Evolutionary conservation across 2,329 filamentous ascomycete genomes (phyloP).

Genomic region (Fusarium hainanense): DNA sequence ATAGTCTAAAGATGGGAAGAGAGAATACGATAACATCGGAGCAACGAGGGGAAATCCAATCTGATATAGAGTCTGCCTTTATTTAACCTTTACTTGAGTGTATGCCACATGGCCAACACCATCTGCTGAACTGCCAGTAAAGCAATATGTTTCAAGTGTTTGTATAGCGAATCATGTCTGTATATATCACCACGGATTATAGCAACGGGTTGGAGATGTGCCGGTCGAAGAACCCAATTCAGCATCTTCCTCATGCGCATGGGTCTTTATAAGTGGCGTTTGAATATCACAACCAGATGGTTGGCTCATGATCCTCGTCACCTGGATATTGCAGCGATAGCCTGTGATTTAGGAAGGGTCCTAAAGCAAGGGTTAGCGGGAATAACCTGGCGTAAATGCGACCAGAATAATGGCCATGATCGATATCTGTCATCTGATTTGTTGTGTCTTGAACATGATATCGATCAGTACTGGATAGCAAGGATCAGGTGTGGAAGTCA

Average conservation of each 20-base stretch:
- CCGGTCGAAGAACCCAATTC: neutral
- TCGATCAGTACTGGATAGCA: neutral
- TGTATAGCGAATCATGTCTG: constrained; percentile 7
- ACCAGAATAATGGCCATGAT: neutral
- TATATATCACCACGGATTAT: constrained; percentile 4
- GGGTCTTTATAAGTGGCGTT: neutral
- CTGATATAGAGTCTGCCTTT: constrained; percentile 1
- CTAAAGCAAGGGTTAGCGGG: neutral
- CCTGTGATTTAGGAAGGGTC: neutral
- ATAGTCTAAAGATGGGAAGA: neutral
- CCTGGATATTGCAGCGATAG: neutral
- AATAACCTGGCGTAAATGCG: neutral
- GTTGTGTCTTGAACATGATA: neutral
- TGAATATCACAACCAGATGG: constrained; percentile 8
- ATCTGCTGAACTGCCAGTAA: neutral
- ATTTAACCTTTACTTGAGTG: neutral
- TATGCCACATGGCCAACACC: neutral
- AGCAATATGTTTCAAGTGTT: constrained; percentile 17
- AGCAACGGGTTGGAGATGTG: constrained; percentile 1
- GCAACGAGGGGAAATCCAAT: neutral
- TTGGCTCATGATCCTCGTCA: constrained; percentile 14
- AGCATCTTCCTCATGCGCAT: constrained; percentile 8
- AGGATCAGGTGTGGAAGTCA: neutral
- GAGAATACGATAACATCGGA: neutral
- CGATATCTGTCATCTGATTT: constrained; percentile 15